These are phyloP conservation scores for Mortierella sp. DNA, from an alignment of 371 early-diverging fungal species.

Conservation along the genomic window DNA sequence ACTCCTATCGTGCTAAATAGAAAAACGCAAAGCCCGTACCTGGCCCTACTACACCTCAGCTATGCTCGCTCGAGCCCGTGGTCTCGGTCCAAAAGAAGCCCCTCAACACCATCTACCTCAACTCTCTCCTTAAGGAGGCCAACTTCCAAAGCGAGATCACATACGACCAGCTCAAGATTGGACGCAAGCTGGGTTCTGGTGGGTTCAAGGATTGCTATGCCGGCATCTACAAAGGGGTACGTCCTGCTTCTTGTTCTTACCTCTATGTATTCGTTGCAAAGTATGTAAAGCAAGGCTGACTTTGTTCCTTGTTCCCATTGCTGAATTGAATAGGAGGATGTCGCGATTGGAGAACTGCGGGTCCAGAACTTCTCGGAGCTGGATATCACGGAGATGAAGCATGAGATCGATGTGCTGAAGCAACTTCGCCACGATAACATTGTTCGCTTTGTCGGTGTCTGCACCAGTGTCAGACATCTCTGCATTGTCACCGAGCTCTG, in stretches of 20 bases:
- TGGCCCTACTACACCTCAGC: slow-evolving; percentile 75
- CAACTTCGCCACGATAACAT: slow-evolving; percentile 83
- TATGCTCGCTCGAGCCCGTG: slow-evolving; percentile 62
- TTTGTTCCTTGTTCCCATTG: background rate
- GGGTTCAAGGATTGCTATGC: slow-evolving; percentile 84
- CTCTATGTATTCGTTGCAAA: background rate
- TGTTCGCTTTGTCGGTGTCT: slow-evolving; percentile 78
- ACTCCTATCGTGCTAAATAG: slow-evolving; percentile 38
- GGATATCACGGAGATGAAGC: slow-evolving; percentile 77
- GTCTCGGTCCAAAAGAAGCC: slow-evolving; percentile 41
- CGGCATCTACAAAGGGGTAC: slow-evolving; percentile 72
- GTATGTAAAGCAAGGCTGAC: background rate
- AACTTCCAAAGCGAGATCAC: slow-evolving; percentile 65
- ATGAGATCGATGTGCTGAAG: slow-evolving; percentile 82
- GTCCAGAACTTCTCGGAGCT: slow-evolving; percentile 70
- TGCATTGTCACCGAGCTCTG: slow-evolving; percentile 82
- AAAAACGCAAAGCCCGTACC: slow-evolving; percentile 75
- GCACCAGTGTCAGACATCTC: slow-evolving; percentile 71
- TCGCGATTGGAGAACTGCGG: slow-evolving; percentile 80
- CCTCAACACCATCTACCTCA: slow-evolving; percentile 65
- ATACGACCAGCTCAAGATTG: slow-evolving; percentile 67
- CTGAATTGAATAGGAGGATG: slow-evolving; percentile 61
- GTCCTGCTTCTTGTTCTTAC: background rate
- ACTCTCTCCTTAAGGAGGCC: slow-evolving; percentile 62
- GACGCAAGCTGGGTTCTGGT: slow-evolving; percentile 77